Base-by-base conservation (phyloP, 495 filamentous ascomycete species). In the Penicillium odoratum region DNA sequence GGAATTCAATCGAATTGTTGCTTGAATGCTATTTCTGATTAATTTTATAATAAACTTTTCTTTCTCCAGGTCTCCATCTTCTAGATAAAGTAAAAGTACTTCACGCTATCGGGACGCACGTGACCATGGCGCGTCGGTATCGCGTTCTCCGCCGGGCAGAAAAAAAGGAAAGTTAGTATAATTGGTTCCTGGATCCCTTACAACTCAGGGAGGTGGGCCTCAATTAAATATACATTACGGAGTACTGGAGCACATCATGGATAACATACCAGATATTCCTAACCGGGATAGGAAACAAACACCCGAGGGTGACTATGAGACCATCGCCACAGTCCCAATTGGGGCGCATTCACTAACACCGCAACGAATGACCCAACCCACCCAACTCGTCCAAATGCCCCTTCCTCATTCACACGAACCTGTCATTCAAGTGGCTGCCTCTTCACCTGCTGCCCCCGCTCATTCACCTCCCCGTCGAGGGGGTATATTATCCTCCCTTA, bases 381-480 rank as follows among this genome's bases (percentile, higher is more conserved):
- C 91, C 0, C 91, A 94, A 58, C 76, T 90, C 11, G 64, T 88
- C 40, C 69, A 76, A n/a, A 57, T 61, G 36, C 63, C 70, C 4
- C 67, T 70, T 36, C 64, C 69, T 36, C 59, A 57, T 0, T 61
- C 62, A 7, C 50, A 64, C 46, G 67, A 63, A 46, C 81, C 88
- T 4, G 73, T 85, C 10, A 79, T 97, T 42, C 91, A 96, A 65
- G 92, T 97, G 3, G 85, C 85, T 30, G 89, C 87, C 10, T 94
- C 91, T n/a, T 94, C 91, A 1, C 90, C 90, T 2, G 79, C 85
- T 51, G 78, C 76, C 34, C 69, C 78, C 15, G 60, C 72, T 16
- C 74, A 78, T 21, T 81, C 82, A 43, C 81, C 83, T 34, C 69
- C 75, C 34, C 67, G 71, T 29, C 69, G 68, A 51, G 72, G 62